phyloP scores from a whole-genome alignment of 2,329 filamentous ascomycete genomes.

The Davidsoniella neocaledoniae region DNA sequence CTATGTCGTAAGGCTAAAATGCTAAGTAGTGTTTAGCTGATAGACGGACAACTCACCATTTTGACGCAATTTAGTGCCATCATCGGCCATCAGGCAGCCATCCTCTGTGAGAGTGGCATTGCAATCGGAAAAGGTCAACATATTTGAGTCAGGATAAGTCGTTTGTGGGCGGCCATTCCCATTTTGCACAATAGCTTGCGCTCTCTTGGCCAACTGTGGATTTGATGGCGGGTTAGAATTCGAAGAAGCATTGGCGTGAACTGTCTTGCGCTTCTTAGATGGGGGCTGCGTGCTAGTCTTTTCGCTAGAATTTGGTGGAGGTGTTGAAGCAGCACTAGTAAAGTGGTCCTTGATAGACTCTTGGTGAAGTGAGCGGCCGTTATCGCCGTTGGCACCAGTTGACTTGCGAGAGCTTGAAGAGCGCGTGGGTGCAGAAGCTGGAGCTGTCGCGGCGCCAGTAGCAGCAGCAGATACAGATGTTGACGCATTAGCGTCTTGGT shows the following conservation, averaged over 20 bases:
- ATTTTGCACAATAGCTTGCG: conserved; percentile 7
- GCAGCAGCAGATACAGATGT: conserved; percentile 18
- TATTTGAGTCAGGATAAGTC: conserved; percentile 49
- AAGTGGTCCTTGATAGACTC: conserved; percentile 10
- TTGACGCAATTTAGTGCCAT: conserved; percentile 65
- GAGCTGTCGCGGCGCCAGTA: conserved; percentile 21
- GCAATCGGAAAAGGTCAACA: conserved; percentile 71
- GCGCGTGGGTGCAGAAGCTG: conserved; percentile 21
- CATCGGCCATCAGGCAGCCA: conserved; percentile 71
- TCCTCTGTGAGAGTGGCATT: conserved; percentile 48
- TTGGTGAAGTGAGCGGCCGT: conserved; percentile 5
- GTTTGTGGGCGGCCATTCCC: conserved; percentile 3
- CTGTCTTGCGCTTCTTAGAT: conserved; percentile 76
- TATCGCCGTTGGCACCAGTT: conserved; percentile 22
- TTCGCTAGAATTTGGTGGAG: conserved; percentile 1
- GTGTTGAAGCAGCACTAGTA: conserved; percentile 4
- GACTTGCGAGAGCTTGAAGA: conserved; percentile 26
- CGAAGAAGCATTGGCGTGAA: conserved; percentile 20
- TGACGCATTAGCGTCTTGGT: background rate
- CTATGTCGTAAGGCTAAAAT: background rate
- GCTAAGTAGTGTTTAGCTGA: background rate
- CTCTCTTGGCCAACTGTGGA: conserved; percentile 5
- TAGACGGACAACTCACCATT: conserved; percentile 51
- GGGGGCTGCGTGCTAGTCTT: conserved; percentile 26
- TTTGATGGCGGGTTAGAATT: conserved; percentile 13